A percentile compares a stretch with the other conserved stretches of the same genome.
Conservation (phyloP, 208 protist genomes). For the Leishmania braziliensis region DNA sequence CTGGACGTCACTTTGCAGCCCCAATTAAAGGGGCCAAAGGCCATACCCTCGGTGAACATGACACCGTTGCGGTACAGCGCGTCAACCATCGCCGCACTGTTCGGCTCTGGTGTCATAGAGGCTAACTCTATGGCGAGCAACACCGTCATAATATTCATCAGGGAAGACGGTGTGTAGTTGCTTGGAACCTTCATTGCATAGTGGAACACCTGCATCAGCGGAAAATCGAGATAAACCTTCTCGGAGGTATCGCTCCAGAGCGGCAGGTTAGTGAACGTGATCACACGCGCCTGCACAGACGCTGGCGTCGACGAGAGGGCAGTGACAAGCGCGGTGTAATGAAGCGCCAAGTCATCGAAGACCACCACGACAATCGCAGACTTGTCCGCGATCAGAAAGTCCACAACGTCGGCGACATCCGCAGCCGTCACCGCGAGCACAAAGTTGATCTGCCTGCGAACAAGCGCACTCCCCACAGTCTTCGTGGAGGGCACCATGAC, state of each 20-base stretch:
- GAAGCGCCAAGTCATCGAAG: conserved; percentile 38
- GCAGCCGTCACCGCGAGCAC: conserved; percentile 14
- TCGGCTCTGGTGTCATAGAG: conserved; percentile 1
- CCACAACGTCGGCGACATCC: too few relatives aligned
- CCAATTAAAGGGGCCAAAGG: conserved; percentile 7
- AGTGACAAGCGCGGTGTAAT: conserved; percentile 27
- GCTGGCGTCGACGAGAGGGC: conserved; percentile 18
- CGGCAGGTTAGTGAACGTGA: conserved; percentile 47
- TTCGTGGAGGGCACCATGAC: background rate
- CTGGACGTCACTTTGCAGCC: background rate
- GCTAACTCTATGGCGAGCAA: conserved; percentile 6
- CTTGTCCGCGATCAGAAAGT: conserved; percentile 20
- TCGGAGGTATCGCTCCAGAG: conserved; percentile 34
- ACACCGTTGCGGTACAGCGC: background rate
- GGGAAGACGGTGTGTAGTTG: background rate
- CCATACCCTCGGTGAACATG: background rate
- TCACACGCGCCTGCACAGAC: conserved; percentile 29
- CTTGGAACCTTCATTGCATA: background rate
- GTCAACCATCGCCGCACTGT: background rate
- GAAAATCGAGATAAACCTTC: too few relatives aligned
- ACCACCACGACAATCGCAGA: conserved; percentile 28
- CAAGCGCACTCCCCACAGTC: background rate
- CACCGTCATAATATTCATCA: background rate
- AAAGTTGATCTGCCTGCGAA: background rate
- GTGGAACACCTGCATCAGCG: background rate